These are phyloP conservation scores for Sordariomycetes sp. DNA, from an alignment of 2,329 filamentous ascomycete species.

Conservation along the genomic window DNA sequence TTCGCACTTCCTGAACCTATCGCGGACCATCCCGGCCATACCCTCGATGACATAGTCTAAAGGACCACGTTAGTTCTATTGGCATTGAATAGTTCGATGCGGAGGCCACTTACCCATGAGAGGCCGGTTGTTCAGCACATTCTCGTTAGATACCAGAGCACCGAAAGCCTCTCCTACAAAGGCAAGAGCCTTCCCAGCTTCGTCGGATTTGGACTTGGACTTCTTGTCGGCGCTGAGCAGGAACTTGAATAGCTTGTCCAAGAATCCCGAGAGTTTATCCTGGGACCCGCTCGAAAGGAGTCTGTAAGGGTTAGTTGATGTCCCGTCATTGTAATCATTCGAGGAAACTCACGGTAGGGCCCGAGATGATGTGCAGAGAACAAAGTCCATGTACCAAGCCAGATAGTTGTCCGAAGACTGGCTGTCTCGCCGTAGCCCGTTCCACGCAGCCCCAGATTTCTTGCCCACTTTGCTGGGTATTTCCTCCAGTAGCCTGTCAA, in stretches of 20 bases:
- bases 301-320: not conserved
- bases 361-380: not conserved
- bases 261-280: not conserved
- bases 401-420: not conserved
- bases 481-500: slow-evolving; percentile 17
- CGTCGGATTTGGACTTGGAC: not conserved
- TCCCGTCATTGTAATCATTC: too few species aligned
- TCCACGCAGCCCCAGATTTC: slow-evolving; percentile 4
- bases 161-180: slow-evolving; percentile 1
- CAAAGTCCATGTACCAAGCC: slow-evolving; percentile 1
- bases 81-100: not conserved
- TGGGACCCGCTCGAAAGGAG: slow-evolving; percentile 6
- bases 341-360: slow-evolving; percentile 1
- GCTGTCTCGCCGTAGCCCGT: not conserved
- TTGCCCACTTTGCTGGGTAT: slow-evolving; percentile 10
- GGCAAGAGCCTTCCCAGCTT: not conserved
- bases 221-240: not conserved
- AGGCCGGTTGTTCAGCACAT: slow-evolving; percentile 7
- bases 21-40: slow-evolving; percentile 3
- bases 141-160: slow-evolving; percentile 7
- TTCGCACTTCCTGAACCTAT: not conserved
- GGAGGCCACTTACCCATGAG: slow-evolving; percentile 1
- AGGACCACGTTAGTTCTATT: not conserved
- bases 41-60: slow-evolving; percentile 6
- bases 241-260: not conserved